These are phyloP conservation scores for Aspergillus felis DNA, from an alignment of 2,329 filamentous ascomycete species.

Conservation along the genomic window DNA sequence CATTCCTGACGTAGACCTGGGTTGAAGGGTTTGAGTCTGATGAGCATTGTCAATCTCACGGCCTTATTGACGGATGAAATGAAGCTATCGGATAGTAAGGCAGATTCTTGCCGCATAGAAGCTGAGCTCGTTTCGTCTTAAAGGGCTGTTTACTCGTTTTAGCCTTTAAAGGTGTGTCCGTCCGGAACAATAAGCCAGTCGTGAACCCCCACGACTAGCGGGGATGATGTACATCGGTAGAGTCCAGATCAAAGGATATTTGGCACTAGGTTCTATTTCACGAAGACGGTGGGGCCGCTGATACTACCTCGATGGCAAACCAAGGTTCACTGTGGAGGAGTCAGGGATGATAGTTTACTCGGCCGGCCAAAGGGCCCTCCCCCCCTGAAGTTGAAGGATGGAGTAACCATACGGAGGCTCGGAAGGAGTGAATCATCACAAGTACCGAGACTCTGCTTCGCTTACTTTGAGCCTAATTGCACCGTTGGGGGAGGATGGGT, in stretches of 20 bases:
- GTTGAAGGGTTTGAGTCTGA: neutral
- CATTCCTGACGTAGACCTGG: neutral
- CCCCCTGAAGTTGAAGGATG: neutral
- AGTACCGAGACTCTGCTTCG: constrained; percentile 9
- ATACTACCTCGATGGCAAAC: neutral
- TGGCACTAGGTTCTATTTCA: neutral
- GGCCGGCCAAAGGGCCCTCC: neutral
- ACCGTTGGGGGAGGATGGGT: constrained; percentile 10
- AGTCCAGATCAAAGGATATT: neutral
- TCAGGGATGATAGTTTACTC: neutral
- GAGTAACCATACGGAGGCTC: neutral
- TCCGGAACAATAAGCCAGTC: neutral
- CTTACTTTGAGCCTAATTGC: constrained; percentile 10
- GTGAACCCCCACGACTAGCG: neutral
- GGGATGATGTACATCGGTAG: neutral
- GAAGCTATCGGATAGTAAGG: neutral
- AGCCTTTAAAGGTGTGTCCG: neutral
- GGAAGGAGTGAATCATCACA: neutral
- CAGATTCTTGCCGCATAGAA: neutral
- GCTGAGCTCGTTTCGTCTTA: neutral
- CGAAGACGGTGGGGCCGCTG: neutral
- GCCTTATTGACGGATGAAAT: neutral
- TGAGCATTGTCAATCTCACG: neutral
- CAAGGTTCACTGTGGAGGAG: neutral
- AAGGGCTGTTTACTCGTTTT: neutral